phyloP scores from a whole-genome alignment of 208 protist genomes.

The Trypanosoma melophagium region DNA sequence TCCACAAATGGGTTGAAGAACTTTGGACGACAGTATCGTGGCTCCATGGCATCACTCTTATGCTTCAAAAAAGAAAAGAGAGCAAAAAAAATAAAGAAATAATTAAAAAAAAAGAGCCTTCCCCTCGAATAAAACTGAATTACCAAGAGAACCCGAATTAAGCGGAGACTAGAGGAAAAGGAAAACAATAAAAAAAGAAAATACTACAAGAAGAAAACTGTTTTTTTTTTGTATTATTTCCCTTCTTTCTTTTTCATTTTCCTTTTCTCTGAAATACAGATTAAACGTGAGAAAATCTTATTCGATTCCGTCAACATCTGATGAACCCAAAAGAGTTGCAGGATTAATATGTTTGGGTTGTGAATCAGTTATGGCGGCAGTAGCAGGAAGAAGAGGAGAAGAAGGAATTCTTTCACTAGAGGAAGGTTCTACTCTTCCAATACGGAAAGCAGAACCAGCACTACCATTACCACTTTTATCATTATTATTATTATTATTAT shows the following conservation, averaged over 20 bases:
- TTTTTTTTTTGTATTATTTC: no score
- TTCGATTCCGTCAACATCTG: slow-evolving; percentile 69
- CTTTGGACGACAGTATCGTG: slow-evolving; percentile 68
- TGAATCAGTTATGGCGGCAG: background rate
- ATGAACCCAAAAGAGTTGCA: slow-evolving; percentile 46
- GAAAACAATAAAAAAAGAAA: no score
- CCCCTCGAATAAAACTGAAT: no score
- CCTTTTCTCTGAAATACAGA: slow-evolving; percentile 7
- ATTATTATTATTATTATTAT: background rate
- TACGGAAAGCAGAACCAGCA: background rate
- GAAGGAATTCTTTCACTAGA: slow-evolving; percentile 6
- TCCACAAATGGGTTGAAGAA: slow-evolving; percentile 89
- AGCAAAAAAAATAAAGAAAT: no score
- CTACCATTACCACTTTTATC: background rate
- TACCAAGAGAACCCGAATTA: no score
- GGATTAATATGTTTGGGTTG: slow-evolving; percentile 1
- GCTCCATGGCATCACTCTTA: slow-evolving; percentile 61
- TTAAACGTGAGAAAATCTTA: slow-evolving; percentile 30
- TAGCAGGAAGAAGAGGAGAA: background rate
- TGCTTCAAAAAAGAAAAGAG: background rate
- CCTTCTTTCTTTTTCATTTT: slow-evolving; percentile 4
- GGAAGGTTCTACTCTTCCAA: background rate
- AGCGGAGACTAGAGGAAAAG: no score
- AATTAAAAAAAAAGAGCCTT: no score
- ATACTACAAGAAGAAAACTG: no score